These are phyloP conservation scores for Trichosanthes truncata DNA, from an alignment of 306 rosid species.

Conservation along the genomic window DNA sequence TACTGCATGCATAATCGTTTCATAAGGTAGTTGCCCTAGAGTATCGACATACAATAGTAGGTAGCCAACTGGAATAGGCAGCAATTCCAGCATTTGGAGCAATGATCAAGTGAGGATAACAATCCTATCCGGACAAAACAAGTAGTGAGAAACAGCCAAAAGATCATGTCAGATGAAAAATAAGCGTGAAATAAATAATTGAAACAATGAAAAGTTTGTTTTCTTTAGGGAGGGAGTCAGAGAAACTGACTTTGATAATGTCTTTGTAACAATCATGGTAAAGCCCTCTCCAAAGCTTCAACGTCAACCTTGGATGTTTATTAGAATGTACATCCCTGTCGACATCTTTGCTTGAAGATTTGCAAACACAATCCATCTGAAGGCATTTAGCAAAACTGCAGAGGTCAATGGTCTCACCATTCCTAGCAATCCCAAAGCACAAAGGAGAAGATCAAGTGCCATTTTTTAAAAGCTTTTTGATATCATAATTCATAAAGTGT, in stretches of 20 bases:
- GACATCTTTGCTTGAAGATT: conserved; percentile 31
- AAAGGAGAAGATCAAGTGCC: neutral
- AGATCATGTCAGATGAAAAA: neutral
- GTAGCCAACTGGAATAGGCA: conserved; percentile 83
- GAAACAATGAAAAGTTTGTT: neutral
- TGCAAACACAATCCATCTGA: conserved; percentile 50
- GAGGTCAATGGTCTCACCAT: conserved; percentile 53
- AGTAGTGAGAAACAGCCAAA: conserved; percentile 1
- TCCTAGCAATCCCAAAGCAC: conserved; percentile 43
- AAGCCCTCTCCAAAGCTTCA: conserved; percentile 60
- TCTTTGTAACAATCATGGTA: conserved; percentile 74
- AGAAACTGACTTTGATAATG: conserved; percentile 40
- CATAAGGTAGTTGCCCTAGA: neutral
- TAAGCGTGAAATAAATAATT: neutral
- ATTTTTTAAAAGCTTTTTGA: neutral
- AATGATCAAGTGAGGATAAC: conserved; percentile 54
- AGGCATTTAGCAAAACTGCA: conserved; percentile 43
- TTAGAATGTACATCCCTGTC: conserved; percentile 11
- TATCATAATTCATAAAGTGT: neutral
- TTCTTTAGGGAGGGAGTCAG: neutral
- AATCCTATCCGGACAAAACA: conserved; percentile 29
- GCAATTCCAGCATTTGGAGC: conserved; percentile 93
- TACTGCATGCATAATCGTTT: neutral
- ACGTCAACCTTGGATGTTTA: conserved; percentile 31
- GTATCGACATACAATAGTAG: conserved; percentile 50